Percentiles rank a stretch among this genome's conserved stretches.
Evolutionary conservation across 805 yeast genomes (phyloP).

Genomic region (Hanseniaspora guilliermondii): DNA sequence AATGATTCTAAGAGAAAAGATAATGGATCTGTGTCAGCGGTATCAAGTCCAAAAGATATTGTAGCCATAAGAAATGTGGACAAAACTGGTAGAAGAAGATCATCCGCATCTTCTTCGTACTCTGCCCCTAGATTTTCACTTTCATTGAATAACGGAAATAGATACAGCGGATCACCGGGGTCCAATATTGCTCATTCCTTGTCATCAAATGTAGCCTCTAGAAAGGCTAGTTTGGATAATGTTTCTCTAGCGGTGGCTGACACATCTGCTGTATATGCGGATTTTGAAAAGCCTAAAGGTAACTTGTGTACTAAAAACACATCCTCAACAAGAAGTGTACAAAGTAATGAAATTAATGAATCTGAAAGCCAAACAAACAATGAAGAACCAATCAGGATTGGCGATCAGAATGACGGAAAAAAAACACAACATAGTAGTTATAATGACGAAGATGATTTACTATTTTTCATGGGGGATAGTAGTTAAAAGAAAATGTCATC

Average conservation of each 20-base stretch:
- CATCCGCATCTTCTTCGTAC: slow-evolving; percentile 12
- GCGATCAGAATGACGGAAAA: neutral
- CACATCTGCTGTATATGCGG: slow-evolving; percentile 27
- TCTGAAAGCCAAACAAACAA: neutral
- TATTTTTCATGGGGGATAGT: slow-evolving; percentile 69
- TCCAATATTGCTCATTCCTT: neutral
- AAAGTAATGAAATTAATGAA: neutral
- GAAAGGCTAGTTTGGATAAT: slow-evolving; percentile 20
- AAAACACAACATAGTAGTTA: slow-evolving; percentile 12
- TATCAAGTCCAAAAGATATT: slow-evolving; percentile 1
- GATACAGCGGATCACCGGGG: slow-evolving; percentile 14
- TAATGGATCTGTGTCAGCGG: slow-evolving; percentile 11
- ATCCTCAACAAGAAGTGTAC: neutral
- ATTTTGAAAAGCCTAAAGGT: slow-evolving; percentile 23
- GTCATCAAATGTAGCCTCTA: slow-evolving; percentile 1
- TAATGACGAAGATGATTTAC: slow-evolving; percentile 54
- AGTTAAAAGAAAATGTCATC: slow-evolving; percentile 21
- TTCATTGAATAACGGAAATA: slow-evolving; percentile 18
- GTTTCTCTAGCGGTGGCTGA: slow-evolving; percentile 26
- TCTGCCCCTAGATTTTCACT: slow-evolving; percentile 16
- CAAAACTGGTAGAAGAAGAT: slow-evolving; percentile 18
- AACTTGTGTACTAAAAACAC: slow-evolving; percentile 4
- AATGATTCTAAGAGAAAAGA: slow-evolving; percentile 1
- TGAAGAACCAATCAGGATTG: neutral
- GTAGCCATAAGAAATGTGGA: neutral